phyloP scores from a whole-genome alignment of 148 eudicot genomes.

The Amaranthus palmeri region DNA sequence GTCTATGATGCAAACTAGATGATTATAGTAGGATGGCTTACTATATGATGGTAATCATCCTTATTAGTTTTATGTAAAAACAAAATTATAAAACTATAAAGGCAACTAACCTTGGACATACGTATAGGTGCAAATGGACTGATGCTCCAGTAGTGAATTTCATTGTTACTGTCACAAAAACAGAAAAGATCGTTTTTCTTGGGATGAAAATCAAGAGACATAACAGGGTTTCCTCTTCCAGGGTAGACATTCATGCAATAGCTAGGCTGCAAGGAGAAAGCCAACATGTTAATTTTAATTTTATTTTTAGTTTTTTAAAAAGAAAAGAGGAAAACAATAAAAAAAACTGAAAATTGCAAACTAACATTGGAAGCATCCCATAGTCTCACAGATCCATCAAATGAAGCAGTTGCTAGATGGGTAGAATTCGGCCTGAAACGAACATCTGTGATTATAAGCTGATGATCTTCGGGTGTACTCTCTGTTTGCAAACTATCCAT shows the following conservation, averaged over 20 bases:
- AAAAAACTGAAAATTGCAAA: slow-evolving; percentile 22
- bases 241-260: slow-evolving; percentile 64
- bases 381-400: slow-evolving; percentile 80
- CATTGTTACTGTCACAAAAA: slow-evolving; percentile 79
- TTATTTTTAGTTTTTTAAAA: neutral
- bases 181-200: slow-evolving; percentile 84
- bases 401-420: slow-evolving; percentile 79
- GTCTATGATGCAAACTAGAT: neutral
- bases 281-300: slow-evolving; percentile 2
- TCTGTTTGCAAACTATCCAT: slow-evolving; percentile 80
- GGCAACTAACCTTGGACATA: slow-evolving; percentile 57
- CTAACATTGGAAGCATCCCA: slow-evolving; percentile 92
- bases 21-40: neutral
- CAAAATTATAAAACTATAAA: neutral
- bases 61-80: neutral
- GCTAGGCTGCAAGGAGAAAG: slow-evolving; percentile 68
- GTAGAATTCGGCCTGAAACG: slow-evolving; percentile 84
- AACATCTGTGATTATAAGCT: slow-evolving; percentile 64
- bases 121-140: slow-evolving; percentile 67
- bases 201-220: slow-evolving; percentile 97
- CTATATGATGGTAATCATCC: neutral
- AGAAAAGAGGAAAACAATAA: neutral
- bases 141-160: slow-evolving; percentile 76
- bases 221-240: slow-evolving; percentile 67
- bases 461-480: slow-evolving; percentile 75